phyloP scores from a whole-genome alignment of 805 yeast species.

The Lipomyces orientalis region DNA sequence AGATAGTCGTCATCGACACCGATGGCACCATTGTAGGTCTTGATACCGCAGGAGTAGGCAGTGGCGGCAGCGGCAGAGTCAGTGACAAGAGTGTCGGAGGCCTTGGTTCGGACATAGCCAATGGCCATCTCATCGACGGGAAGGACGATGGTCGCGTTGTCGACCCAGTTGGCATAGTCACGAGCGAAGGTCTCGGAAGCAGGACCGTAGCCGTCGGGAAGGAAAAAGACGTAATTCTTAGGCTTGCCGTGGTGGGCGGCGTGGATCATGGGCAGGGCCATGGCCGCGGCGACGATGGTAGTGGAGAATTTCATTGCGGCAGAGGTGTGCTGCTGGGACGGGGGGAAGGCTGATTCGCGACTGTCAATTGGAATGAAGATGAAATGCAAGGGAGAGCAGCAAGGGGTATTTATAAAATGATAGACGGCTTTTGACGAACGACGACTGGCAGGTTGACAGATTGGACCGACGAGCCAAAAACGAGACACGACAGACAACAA shows the following conservation, averaged over 20 bases:
- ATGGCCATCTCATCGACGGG: conserved; percentile 64
- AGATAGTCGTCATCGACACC: conserved; percentile 70
- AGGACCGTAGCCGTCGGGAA: conserved; percentile 39
- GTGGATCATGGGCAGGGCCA: conserved; percentile 1
- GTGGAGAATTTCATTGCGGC: conserved; percentile 1
- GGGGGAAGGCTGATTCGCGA: too few relatives aligned
- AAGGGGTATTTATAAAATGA: neutral
- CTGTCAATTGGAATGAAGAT: neutral
- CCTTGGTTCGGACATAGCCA: conserved; percentile 85
- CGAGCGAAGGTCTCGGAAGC: conserved; percentile 38
- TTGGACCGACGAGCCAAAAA: too few relatives aligned
- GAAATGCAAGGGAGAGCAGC: neutral
- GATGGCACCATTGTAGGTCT: conserved; percentile 88
- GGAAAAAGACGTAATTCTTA: conserved; percentile 31
- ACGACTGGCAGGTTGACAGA: neutral
- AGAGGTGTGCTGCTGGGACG: neutral
- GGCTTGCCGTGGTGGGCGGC: conserved; percentile 12
- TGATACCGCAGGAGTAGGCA: conserved; percentile 83
- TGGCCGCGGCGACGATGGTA: neutral
- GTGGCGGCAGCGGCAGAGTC: conserved; percentile 99
- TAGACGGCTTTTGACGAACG: too few relatives aligned
- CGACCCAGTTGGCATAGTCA: conserved; percentile 29
- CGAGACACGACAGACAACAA: neutral
- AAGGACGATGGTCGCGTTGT: conserved; percentile 43
- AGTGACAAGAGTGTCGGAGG: conserved; percentile 76